Percentiles rank a stretch among this genome's conserved stretches.
Conservation (phyloP, 192 early-diverging fungal species). For the Coemansia sp. region DNA sequence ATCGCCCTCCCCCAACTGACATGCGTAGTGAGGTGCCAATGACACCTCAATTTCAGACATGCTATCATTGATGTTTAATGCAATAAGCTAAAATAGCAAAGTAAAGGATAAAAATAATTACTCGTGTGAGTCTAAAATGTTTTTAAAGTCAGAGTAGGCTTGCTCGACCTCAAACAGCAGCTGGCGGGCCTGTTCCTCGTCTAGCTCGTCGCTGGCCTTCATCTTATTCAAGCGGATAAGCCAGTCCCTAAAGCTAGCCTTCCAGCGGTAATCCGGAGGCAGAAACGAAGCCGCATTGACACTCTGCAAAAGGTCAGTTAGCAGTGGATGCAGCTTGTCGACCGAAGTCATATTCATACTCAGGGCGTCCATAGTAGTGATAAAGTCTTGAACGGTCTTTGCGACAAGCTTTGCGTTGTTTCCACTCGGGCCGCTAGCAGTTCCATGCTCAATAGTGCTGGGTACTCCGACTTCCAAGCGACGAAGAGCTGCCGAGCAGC, state of each 20-base stretch:
- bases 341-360: slow-evolving; percentile 82
- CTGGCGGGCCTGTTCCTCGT: slow-evolving; percentile 85
- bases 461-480: slow-evolving; percentile 95
- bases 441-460: slow-evolving; percentile 89
- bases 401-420: slow-evolving; percentile 81
- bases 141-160: slow-evolving; percentile 68
- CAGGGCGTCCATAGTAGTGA: slow-evolving; percentile 90
- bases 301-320: slow-evolving; percentile 85
- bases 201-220: slow-evolving; percentile 90
- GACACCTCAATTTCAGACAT: too few species aligned
- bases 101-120: slow-evolving; percentile 6
- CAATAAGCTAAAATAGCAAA: background rate
- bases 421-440: slow-evolving; percentile 40
- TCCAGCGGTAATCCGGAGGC: slow-evolving; percentile 80
- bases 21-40: too few species aligned
- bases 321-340: slow-evolving; percentile 87
- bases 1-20: too few species aligned
- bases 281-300: slow-evolving; percentile 81
- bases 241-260: slow-evolving; percentile 85
- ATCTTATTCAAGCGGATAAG: slow-evolving; percentile 87
- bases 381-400: slow-evolving; percentile 81
- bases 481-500: slow-evolving; percentile 84
- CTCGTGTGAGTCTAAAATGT: slow-evolving; percentile 42
- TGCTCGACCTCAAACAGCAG: slow-evolving; percentile 90
- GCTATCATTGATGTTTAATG: background rate